Evolutionary conservation across 129 eudicot species (phyloP), one percentile per base, ranked within the genome.

Genomic region (Mikania micrantha): DNA sequence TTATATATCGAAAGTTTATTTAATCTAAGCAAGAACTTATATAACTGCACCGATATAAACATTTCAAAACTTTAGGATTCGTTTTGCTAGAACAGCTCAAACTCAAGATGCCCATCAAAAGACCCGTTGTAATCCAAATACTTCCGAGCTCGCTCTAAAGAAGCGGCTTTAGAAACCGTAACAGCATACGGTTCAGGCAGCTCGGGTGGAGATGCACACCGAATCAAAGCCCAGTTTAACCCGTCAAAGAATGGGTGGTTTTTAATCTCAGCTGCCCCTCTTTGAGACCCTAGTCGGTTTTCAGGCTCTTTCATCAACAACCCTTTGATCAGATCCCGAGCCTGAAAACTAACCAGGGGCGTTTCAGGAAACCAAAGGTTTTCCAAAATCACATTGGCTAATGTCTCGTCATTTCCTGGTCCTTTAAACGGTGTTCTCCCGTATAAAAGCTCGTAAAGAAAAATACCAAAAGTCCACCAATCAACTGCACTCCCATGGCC

Each of bases 401-500:
- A 69, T 12, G 97, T 90, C 73, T 90, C 89, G 1, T 90, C 97
- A 38, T 90, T 90, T 5, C 85, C 87, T 0, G 86, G 25, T 5
- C 97, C 97, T 75, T 81, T 87, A 64, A 90, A 90, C 17, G 97
- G 97, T 42, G 97, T 90, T 71, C 73, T 80, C 31, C 60, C 60
- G 8, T 53, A 53, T 25, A 53, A 53, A 53, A 53, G 60, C 32
- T 53, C 60, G 9, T 90, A 90, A 0, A 90, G 89, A 16, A 90
- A 87, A 20, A 90, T 80, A n/a, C 97, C 97, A 22, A 84, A 79
- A 0, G 97, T 90, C 97, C 97, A 90, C 97, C 97, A 90, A 69
- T 90, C 97, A 22, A 90, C 95, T 2, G 97, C 97, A 66, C 95
- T 87, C 19, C 97, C 97, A 35, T 90, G 97, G 3, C 95, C 97